Evolutionary conservation across 2,329 filamentous ascomycete species (phyloP).

Genomic region (Aspergillus japonicus): DNA sequence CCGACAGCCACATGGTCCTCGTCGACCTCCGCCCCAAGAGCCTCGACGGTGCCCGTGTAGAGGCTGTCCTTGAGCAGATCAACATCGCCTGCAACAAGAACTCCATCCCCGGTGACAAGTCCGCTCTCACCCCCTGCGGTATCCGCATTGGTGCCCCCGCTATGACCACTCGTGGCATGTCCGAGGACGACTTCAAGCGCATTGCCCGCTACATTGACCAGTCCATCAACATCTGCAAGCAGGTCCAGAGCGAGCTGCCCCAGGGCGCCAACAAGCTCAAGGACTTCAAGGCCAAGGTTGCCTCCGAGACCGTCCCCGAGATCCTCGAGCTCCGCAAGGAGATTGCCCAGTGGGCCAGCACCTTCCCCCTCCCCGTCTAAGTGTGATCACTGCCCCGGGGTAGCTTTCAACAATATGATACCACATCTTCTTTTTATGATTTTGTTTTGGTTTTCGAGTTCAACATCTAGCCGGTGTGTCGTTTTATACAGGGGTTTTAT

Average conservation of each 20-base stretch:
- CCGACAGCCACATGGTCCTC: conserved; percentile 95
- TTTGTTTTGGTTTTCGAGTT: conserved; percentile 26
- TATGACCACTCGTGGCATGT: conserved; percentile 95
- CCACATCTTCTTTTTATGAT: conserved; percentile 9
- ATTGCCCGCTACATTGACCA: conserved; percentile 88
- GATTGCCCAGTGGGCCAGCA: conserved; percentile 80
- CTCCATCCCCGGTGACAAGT: conserved; percentile 96
- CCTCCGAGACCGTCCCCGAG: conserved; percentile 72
- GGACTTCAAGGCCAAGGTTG: conserved; percentile 96
- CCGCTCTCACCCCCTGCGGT: conserved; percentile 88
- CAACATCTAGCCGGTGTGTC: conserved; percentile 38
- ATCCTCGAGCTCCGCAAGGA: conserved; percentile 86
- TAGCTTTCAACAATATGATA: conserved; percentile 21
- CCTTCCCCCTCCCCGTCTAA: conserved; percentile 79
- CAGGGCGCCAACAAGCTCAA: conserved; percentile 99
- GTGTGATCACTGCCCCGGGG: conserved; percentile 9
- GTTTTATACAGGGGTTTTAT: conserved; percentile 34
- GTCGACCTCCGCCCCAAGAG: conserved; percentile 85
- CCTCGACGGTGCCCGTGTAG: conserved; percentile 88
- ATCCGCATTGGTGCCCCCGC: conserved; percentile 95
- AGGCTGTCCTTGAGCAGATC: conserved; percentile 94
- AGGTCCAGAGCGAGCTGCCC: conserved; percentile 78
- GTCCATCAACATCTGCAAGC: conserved; percentile 84
- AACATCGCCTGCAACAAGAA: conserved; percentile 99
- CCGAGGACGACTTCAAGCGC: conserved; percentile 85